phyloP scores from a whole-genome alignment of 331 rosid species.

The Stylosanthes scabra region DNA sequence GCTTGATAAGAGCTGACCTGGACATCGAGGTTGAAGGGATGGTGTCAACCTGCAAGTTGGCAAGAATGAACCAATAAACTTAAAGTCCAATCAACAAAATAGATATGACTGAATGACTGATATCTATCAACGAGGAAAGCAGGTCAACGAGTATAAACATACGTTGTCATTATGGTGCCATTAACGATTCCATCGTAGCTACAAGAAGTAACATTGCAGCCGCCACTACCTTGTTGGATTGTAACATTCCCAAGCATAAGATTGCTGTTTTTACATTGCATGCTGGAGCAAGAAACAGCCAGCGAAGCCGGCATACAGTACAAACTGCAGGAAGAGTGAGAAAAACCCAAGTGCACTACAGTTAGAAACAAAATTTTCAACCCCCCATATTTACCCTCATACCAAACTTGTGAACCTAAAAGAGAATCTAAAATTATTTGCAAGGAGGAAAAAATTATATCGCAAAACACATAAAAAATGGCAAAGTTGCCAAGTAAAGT shows the following conservation, averaged over 20 bases:
- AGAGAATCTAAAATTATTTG: conserved; percentile 6
- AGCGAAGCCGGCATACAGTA: conserved; percentile 97
- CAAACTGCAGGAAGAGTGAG: conserved; percentile 57
- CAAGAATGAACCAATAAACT: conserved; percentile 35
- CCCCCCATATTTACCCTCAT: neutral
- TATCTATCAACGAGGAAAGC: conserved; percentile 29
- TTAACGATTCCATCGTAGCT: conserved; percentile 81
- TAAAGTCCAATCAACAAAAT: conserved; percentile 7
- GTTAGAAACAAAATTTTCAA: conserved; percentile 4
- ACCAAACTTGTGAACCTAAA: neutral
- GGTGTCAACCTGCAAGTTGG: conserved; percentile 67
- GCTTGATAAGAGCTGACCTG: conserved; percentile 86
- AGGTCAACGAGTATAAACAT: conserved; percentile 35
- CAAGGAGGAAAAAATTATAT: neutral
- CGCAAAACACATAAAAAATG: conserved; percentile 9
- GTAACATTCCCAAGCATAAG: conserved; percentile 92
- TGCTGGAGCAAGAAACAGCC: conserved; percentile 97
- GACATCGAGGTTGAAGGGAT: conserved; percentile 94
- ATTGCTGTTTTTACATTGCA: conserved; percentile 89
- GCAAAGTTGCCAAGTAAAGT: conserved; percentile 33
- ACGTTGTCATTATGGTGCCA: conserved; percentile 79
- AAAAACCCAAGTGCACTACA: conserved; percentile 30
- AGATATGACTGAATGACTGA: conserved; percentile 16
- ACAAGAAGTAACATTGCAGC: conserved; percentile 95
- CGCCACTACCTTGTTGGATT: conserved; percentile 77